phyloP scores from a whole-genome alignment of 2,329 filamentous ascomycete species.

The Neopestalotiopsis sp. region DNA sequence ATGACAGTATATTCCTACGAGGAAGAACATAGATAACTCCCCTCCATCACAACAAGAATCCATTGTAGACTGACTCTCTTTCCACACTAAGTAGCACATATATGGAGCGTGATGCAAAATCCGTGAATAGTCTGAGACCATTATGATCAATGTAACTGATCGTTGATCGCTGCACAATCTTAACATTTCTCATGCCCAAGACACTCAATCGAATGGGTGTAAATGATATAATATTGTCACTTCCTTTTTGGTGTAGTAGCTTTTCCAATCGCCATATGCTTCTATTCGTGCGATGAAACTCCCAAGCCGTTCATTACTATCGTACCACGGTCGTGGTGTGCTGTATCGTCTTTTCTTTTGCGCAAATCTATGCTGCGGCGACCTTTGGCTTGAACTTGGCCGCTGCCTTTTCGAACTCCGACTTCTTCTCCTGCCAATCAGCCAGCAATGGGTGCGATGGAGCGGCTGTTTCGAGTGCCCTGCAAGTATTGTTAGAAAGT shows the following conservation, averaged over 20 bases:
- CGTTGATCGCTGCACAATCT: background rate
- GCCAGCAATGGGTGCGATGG: conserved; percentile 72
- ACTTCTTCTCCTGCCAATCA: conserved; percentile 84
- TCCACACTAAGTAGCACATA: no score
- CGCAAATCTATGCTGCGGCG: conserved; percentile 50
- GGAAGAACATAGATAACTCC: no score
- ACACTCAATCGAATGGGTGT: background rate
- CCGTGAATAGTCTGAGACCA: no score
- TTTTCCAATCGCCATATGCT: conserved; percentile 8
- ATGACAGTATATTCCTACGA: no score
- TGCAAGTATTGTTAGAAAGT: conserved; percentile 31
- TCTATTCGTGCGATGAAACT: background rate
- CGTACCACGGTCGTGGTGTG: background rate
- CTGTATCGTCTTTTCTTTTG: background rate
- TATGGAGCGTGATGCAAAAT: no score
- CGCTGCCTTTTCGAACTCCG: conserved; percentile 84
- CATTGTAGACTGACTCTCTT: no score
- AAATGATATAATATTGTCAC: background rate
- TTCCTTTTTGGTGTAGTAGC: background rate
- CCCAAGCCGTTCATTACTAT: background rate
- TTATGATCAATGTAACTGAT: no score
- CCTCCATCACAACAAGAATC: no score
- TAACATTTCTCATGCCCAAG: background rate
- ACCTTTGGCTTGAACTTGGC: conserved; percentile 88
- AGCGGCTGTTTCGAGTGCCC: conserved; percentile 61